Percentiles rank a stretch among this genome's conserved stretches.
Conservation (phyloP, 192 early-diverging fungal genomes). For the Coemansia sp. region DNA sequence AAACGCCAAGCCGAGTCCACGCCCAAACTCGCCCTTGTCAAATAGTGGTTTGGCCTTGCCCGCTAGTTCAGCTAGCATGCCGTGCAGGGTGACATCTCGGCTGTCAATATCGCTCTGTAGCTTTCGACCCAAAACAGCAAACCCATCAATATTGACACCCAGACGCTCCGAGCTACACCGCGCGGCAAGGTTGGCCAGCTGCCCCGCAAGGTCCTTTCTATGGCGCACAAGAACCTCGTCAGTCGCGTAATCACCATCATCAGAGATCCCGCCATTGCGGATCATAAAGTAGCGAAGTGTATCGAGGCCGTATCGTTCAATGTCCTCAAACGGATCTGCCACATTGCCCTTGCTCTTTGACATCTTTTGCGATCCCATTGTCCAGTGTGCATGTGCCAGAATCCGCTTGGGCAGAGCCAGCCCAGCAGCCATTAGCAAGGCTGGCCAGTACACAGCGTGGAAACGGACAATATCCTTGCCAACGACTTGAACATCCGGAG, state of each 20-base stretch:
- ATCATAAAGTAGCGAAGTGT: constrained; percentile 87
- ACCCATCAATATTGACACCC: constrained; percentile 22
- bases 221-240: constrained; percentile 67
- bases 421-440: constrained; percentile 86
- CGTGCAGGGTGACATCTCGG: constrained; percentile 10
- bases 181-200: constrained; percentile 79
- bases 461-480: constrained; percentile 97
- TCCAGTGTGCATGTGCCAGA: constrained; percentile 94
- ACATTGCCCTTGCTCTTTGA: constrained; percentile 94
- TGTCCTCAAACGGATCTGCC: constrained; percentile 73
- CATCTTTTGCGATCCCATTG: constrained; percentile 87
- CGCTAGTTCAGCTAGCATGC: constrained; percentile 12
- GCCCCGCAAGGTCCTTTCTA: constrained; percentile 75
- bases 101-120: background rate
- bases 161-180: constrained; percentile 60
- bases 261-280: constrained; percentile 81
- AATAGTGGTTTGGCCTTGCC: constrained; percentile 41
- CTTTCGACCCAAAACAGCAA: constrained; percentile 17
- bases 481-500: constrained; percentile 80
- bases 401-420: constrained; percentile 77
- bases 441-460: constrained; percentile 97
- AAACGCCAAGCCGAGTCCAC: constrained; percentile 61
- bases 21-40: constrained; percentile 61
- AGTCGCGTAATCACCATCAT: constrained; percentile 81
- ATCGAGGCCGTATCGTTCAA: constrained; percentile 79